Base-by-base conservation (phyloP, 208 protist species). In the Leishmania tarentolae region DNA sequence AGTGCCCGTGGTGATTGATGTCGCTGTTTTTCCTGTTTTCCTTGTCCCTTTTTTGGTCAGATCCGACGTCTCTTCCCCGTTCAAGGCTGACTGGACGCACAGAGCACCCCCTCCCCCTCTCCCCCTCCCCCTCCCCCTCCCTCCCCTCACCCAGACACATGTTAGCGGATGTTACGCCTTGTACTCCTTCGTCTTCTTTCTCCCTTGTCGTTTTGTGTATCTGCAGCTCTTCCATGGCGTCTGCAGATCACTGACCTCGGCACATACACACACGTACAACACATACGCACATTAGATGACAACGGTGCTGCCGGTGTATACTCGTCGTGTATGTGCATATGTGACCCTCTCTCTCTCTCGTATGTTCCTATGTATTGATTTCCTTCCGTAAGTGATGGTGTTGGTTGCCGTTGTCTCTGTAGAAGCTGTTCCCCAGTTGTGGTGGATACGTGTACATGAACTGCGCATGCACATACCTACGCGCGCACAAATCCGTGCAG, bases 361-460 rank as follows among this genome's bases (percentile, higher is more conserved):
- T 76, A 69, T 72, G n/a, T 75, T 47, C 53, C 76, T 76, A 52
- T 66, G 46, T 65, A 61, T 61, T 76, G 69, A 74, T 81, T 65
- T 81, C 21, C 31, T 8, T 5, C 35, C 17, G 6, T 35, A 28
- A 35, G 31, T 31, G 57, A 31, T 78, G n/a, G 21, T 4, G 15
- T 50, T 76, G 28, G 21, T 68, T 79, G 40, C 46, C 63, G 21
- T 79, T 76, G 57, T 59, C 37, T 1, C 65, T 69, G 42, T 77
- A 46, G 42, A 75, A 53, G 35, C 44, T 28, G 57, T 35, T 21
- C 65, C 35, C 35, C 37, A 21, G 28, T 3, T 69, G 15, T 69
- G 57, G 57, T 31, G 28, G 4, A 63, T 7, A 9, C 65, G 24
- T 21, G 37, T 28, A 44, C 37, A 44, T 35, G 15, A 42, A 37